phyloP scores from a whole-genome alignment of 495 filamentous ascomycete species.

The Penicillium bialowiezense region DNA sequence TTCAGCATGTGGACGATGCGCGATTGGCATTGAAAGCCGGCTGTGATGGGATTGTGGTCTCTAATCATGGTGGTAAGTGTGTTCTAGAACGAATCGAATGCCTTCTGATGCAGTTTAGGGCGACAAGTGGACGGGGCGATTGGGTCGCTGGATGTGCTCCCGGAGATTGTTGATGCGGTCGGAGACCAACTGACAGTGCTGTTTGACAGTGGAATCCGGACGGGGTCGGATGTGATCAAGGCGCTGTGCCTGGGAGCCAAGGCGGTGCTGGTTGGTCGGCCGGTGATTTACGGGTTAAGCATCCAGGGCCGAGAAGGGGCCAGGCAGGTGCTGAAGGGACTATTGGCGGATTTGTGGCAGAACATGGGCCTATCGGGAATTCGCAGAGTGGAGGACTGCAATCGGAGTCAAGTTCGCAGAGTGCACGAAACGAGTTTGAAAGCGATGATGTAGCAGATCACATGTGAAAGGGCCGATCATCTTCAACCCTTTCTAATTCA shows the following conservation, averaged over 20 bases:
- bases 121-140: constrained; percentile 67
- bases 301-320: constrained; percentile 57
- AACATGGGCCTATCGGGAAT: constrained; percentile 59
- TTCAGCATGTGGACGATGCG: constrained; percentile 51
- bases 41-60: constrained; percentile 52
- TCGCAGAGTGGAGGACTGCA: constrained; percentile 49
- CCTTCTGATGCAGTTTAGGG: constrained; percentile 28
- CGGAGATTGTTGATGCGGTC: constrained; percentile 59
- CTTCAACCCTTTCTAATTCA: too few species aligned
- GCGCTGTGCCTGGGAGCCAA: constrained; percentile 84
- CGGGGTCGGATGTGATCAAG: constrained; percentile 69
- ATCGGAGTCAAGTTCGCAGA: constrained; percentile 48
- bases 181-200: constrained; percentile 55
- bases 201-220: constrained; percentile 64
- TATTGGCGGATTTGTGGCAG: constrained; percentile 61
- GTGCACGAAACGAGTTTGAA: constrained; percentile 53
- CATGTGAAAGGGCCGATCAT: constrained; percentile 14
- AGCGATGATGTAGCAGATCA: constrained; percentile 37
- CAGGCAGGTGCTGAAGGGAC: constrained; percentile 52
- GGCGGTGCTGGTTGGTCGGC: constrained; percentile 84
- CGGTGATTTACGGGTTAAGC: constrained; percentile 80
- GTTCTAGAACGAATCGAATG: not conserved
- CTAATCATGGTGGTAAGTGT: constrained; percentile 51
- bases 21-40: constrained; percentile 44
- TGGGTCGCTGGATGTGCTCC: constrained; percentile 60